A percentile compares a stretch with the other conserved stretches of the same genome.
Evolutionary conservation across 768 basidiomycete species (phyloP).

Genomic region (Boletus subparvulus): DNA sequence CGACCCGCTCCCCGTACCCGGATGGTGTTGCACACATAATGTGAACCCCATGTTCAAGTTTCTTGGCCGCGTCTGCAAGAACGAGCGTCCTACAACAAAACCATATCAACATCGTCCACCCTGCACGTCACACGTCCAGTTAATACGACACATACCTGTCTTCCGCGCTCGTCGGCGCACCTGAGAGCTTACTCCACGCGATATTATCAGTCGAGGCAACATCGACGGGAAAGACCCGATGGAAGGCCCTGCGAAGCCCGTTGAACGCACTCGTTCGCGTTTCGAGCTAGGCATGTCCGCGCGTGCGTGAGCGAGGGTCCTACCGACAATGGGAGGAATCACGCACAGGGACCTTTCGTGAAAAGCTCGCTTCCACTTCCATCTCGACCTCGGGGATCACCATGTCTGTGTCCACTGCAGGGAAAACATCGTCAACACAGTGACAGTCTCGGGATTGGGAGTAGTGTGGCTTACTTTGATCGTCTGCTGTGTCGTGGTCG

Average conservation of each 20-base stretch:
- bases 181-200: constrained; percentile 28
- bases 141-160: constrained; percentile 20
- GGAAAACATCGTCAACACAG: background rate
- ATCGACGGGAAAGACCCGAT: constrained; percentile 21
- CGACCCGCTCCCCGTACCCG: constrained; percentile 47
- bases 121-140: background rate
- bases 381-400: constrained; percentile 32
- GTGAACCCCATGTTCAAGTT: constrained; percentile 48
- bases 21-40: constrained; percentile 49
- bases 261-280: constrained; percentile 39
- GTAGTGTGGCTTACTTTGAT: background rate
- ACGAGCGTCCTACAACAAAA: constrained; percentile 37
- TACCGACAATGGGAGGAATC: background rate
- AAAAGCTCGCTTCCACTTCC: constrained; percentile 40
- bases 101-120: background rate
- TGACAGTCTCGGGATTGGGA: background rate
- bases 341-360: constrained; percentile 44
- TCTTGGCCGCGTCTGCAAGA: constrained; percentile 42
- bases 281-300: constrained; percentile 28
- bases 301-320: background rate
- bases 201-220: constrained; percentile 1
- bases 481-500: background rate
- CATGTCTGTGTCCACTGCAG: constrained; percentile 8
- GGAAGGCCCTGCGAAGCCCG: constrained; percentile 41
- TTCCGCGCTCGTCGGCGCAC: constrained; percentile 14